A percentile compares a stretch with the other conserved stretches of the same genome.
phyloP scores from a whole-genome alignment of 75 land plant species.

The Picea sitchensis region DNA sequence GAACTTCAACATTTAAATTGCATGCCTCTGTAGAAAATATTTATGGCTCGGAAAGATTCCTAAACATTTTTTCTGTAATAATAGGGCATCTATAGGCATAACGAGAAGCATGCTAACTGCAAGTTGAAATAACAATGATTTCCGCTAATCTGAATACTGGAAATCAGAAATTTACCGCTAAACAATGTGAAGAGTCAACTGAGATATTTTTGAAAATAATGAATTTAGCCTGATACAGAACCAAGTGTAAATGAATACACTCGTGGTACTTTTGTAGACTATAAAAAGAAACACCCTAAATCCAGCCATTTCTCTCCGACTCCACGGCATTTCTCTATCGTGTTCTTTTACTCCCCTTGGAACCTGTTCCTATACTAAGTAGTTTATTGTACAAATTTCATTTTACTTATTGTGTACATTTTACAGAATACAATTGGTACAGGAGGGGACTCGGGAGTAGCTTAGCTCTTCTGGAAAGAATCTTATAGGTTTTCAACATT shows the following conservation, averaged over 20 bases:
- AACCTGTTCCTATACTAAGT: background rate
- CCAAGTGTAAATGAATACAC: background rate
- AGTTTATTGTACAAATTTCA: background rate
- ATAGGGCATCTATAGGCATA: no score
- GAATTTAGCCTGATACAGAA: background rate
- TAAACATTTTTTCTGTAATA: no score
- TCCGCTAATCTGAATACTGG: background rate
- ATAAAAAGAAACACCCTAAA: background rate
- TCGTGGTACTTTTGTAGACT: background rate
- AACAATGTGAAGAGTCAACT: background rate
- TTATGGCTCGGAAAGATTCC: background rate
- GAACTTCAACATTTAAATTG: background rate
- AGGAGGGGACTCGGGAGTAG: background rate
- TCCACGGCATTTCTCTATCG: background rate
- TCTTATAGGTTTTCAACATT: background rate
- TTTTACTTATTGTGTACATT: background rate
- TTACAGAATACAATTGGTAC: constrained; percentile 8
- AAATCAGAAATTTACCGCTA: background rate
- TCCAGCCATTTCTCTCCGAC: background rate
- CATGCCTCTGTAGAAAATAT: background rate
- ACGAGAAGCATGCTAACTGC: background rate
- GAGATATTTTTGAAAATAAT: background rate
- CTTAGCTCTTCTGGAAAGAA: background rate
- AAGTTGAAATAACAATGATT: background rate
- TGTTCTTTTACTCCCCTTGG: background rate